Conservation (phyloP, 129 eudicot species). For the Flaveria sonorensis region DNA sequence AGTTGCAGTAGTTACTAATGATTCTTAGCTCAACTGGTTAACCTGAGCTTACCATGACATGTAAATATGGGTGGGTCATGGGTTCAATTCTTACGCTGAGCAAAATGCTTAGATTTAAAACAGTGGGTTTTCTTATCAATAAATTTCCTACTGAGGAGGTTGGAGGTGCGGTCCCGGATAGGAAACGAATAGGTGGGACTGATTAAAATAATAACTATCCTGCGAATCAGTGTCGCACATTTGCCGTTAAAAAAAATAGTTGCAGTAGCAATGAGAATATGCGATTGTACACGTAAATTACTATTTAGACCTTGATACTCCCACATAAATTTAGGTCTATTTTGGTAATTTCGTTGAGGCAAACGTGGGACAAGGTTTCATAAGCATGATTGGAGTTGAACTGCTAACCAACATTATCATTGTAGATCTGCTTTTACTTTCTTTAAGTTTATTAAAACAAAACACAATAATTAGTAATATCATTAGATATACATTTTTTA, state of each 20-base stretch:
- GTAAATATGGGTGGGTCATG: no score
- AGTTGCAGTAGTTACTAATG: not conserved
- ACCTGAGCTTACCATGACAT: no score
- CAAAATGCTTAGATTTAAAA: no score
- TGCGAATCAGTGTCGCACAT: not conserved
- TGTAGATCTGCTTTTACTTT: not conserved
- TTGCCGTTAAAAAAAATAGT: not conserved
- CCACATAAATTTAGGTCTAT: not conserved
- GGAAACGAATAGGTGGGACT: no score
- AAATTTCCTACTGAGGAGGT: no score
- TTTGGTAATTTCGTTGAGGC: slow-evolving; percentile 26
- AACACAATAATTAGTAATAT: no score
- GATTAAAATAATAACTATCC: not conserved
- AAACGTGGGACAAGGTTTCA: slow-evolving; percentile 9
- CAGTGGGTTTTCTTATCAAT: no score
- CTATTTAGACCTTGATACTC: slow-evolving; percentile 27
- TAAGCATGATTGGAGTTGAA: slow-evolving; percentile 2
- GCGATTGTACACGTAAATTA: slow-evolving; percentile 17
- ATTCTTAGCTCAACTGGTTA: no score
- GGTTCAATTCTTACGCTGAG: no score
- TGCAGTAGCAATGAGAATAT: not conserved
- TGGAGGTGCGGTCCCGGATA: no score
- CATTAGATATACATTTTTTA: no score
- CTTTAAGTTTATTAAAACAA: no score
- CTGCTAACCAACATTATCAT: not conserved